Evolutionary conservation across 106 monocot genomes (phyloP), one percentile per base, ranked within the genome.

Genomic region (Apostasia shenzhenica): DNA sequence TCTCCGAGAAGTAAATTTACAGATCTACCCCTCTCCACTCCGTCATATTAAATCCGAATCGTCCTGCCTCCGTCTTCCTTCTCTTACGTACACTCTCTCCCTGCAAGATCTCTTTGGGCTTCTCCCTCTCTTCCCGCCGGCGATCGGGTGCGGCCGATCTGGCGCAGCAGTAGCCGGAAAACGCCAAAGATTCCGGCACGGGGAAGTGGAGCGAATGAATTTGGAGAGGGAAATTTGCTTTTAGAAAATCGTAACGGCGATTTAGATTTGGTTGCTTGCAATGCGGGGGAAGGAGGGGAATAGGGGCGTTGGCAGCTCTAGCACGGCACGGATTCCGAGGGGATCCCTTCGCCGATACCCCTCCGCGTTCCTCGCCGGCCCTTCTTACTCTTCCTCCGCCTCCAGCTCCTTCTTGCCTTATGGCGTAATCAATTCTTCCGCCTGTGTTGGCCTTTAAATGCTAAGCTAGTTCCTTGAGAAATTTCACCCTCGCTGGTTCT

Each of bases 391-490:
- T 49, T 59, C 68, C 59, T 53, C 52, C 14, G 10, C 45, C 70
- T 57, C 63, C 14, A n/a, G 26, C 57, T 13, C 11, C 61, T 3
- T 55, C 67, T 75, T 63, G 65, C 64, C 68, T 76, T 70, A 47
- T 41, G 57, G 48, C 67, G 67, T 70, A 76, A 76, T 70, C 78
- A 59, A 71, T 74, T 78, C 66, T 67, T 7, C 47, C 41, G 50
- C 52, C 54, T 6, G 12, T 48, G 48, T 1, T 14, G 54, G 8
- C 46, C 63, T 63, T 64, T 73, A 64, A 63, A 64, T 67, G 45
- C 59, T 59, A 78, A 60, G 2, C 14, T 12, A n/a, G 14, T 13
- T 44, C 11, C 50, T 14, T 38, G 47, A 3, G 5, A 47, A n/a
- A 44, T 46, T 6, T 37, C 6, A 8, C 37, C 14, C 26, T 65